phyloP scores from a whole-genome alignment of 768 basidiomycete genomes.

The Xerocomus potaroensis region DNA sequence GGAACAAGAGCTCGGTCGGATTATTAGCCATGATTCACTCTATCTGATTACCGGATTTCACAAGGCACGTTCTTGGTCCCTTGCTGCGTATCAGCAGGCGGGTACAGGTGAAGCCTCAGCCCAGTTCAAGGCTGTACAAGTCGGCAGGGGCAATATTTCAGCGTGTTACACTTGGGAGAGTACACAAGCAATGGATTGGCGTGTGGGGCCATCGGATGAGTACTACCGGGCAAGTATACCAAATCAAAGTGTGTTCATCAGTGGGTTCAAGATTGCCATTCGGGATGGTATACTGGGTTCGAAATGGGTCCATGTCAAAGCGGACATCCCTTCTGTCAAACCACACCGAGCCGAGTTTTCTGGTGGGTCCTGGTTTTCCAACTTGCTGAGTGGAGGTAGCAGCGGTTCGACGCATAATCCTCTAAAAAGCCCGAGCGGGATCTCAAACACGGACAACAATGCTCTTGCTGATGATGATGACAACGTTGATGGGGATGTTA shows the following conservation, averaged over 20 bases:
- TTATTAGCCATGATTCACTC: conserved; percentile 5
- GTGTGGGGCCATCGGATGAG: too few relatives aligned
- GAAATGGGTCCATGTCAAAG: too few relatives aligned
- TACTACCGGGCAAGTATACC: too few relatives aligned
- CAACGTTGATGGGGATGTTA: not conserved
- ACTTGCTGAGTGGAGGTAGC: not conserved
- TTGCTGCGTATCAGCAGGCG: conserved; percentile 10
- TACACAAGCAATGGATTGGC: too few relatives aligned
- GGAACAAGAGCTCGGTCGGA: not conserved
- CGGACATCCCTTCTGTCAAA: too few relatives aligned
- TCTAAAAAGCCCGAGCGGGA: not conserved
- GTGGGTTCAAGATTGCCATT: too few relatives aligned
- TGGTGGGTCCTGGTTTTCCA: not conserved
- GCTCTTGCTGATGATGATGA: not conserved
- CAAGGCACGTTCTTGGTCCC: conserved; percentile 24
- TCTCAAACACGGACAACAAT: not conserved
- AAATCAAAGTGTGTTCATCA: too few relatives aligned
- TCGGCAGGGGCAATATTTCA: too few relatives aligned
- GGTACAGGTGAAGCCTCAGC: too few relatives aligned
- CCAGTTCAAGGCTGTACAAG: too few relatives aligned
- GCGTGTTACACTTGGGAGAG: too few relatives aligned
- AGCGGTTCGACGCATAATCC: not conserved
- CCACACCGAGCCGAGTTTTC: not conserved
- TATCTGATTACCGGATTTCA: conserved; percentile 28
- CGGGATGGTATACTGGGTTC: too few relatives aligned